Evolutionary conservation across 2,329 filamentous ascomycete species (phyloP), one percentile per base, ranked within the genome.

Genomic region (Colletotrichum sansevieriae): DNA sequence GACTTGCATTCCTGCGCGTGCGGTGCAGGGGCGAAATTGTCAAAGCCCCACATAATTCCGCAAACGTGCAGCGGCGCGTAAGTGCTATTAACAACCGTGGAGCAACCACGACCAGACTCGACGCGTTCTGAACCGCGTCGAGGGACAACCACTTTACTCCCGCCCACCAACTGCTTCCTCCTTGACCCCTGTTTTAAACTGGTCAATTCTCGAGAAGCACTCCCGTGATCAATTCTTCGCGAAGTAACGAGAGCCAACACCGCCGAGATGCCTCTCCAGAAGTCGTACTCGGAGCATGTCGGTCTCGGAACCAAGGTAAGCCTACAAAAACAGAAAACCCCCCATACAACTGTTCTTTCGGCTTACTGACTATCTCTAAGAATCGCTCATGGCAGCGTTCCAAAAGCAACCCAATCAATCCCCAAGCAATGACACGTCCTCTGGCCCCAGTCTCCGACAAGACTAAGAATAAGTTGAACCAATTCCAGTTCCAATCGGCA

Each of bases 401-500:
- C 35, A 85, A 83, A 72, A 88, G 84, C 74, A 82, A 87, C 74
- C 82, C 85, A 5, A 75, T 79, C 52, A 78, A 77, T 46, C 73
- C 74, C 52, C 75, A 79, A 64, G 76, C 76, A 20, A 78, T 77
- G 78, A 74, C 39, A 60, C 79, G 11, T 80, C 76, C 83, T 44
- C 76, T 84, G 7, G 80, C 83, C 37, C 83, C 85, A 18, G 81
- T 89, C 12, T 90, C 89, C 44, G 83, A 87, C 37, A 82, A 81
- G 9, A 89, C 89, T 11, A 90, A 87, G 74, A 87, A 81, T 71
- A 91, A 90, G 73, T 81, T 91, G 37, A 86, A 84, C 67, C 79
- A 80, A 37, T 88, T 87, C 74, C 86, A 87, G 64, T 90, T 88
- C 71, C 80, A 83, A 59, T 80, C 83, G 13, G 76, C 79, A 8